These are phyloP conservation scores for Jimgerdemannia flammicorona DNA, from an alignment of 192 early-diverging fungal species.

Conservation along the genomic window DNA sequence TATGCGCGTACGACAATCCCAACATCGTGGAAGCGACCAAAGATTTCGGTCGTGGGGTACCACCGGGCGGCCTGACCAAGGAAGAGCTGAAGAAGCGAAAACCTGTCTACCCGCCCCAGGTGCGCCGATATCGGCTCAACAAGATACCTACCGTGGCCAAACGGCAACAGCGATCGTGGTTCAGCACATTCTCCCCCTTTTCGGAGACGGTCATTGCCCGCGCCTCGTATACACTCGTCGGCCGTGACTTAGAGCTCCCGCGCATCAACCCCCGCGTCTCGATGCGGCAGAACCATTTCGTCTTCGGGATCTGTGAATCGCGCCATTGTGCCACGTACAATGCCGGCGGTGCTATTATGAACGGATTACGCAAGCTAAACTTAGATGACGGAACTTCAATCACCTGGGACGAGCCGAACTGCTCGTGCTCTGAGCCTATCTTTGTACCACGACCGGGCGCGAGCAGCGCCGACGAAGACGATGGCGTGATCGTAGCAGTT, in stretches of 20 bases:
- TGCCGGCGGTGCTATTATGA: slow-evolving; percentile 26
- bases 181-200: neutral
- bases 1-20: slow-evolving; percentile 30
- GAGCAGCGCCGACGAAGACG: slow-evolving; percentile 30
- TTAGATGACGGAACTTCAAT: slow-evolving; percentile 15
- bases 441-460: slow-evolving; percentile 25
- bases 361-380: slow-evolving; percentile 31
- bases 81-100: slow-evolving; percentile 17
- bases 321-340: slow-evolving; percentile 19
- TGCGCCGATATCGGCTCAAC: slow-evolving; percentile 24
- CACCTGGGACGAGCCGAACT: slow-evolving; percentile 31
- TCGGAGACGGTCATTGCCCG: neutral
- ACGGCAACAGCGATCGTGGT: neutral
- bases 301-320: slow-evolving; percentile 33
- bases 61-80: slow-evolving; percentile 19
- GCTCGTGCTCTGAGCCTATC: slow-evolving; percentile 32
- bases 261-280: slow-evolving; percentile 27
- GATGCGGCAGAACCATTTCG: slow-evolving; percentile 22
- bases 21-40: slow-evolving; percentile 30
- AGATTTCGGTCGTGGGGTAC: slow-evolving; percentile 15
- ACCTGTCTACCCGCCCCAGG: slow-evolving; percentile 21
- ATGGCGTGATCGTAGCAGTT: slow-evolving; percentile 27
- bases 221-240: slow-evolving; percentile 24
- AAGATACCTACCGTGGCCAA: slow-evolving; percentile 17
- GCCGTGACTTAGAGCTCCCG: slow-evolving; percentile 30